A percentile compares a stretch with the other conserved stretches of the same genome.
phyloP scores from a whole-genome alignment of 1,284 basidiomycete genomes.

The Malassezia arunalokei region DNA sequence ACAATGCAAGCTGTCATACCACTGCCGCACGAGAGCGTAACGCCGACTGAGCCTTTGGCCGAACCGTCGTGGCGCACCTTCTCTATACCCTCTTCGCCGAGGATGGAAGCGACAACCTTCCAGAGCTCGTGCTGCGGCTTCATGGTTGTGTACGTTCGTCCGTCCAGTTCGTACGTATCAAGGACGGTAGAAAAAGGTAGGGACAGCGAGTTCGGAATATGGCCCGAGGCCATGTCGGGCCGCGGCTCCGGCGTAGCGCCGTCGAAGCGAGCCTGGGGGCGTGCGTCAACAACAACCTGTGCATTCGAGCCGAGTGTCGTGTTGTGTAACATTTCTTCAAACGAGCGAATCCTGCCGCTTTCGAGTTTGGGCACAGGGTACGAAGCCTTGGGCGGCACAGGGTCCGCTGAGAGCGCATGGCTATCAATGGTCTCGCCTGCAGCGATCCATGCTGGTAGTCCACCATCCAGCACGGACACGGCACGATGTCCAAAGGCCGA shows the following conservation, averaged over 20 bases:
- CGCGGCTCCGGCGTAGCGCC: slow-evolving; percentile 81
- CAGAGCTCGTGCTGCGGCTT: slow-evolving; percentile 41
- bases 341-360: slow-evolving; percentile 55
- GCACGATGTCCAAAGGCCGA: slow-evolving; percentile 35
- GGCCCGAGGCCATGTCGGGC: slow-evolving; percentile 72
- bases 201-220: slow-evolving; percentile 76
- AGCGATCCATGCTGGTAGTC: slow-evolving; percentile 36
- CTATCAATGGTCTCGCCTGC: slow-evolving; percentile 22
- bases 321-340: slow-evolving; percentile 70
- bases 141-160: slow-evolving; percentile 43
- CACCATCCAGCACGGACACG: slow-evolving; percentile 39
- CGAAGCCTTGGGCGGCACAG: not conserved
- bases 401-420: slow-evolving; percentile 14
- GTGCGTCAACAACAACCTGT: slow-evolving; percentile 75
- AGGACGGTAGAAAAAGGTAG: slow-evolving; percentile 74
- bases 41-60: slow-evolving; percentile 18
- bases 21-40: slow-evolving; percentile 44
- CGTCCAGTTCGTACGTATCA: slow-evolving; percentile 48
- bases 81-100: slow-evolving; percentile 46
- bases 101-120: slow-evolving; percentile 54
- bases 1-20: slow-evolving; percentile 93
- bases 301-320: slow-evolving; percentile 52
- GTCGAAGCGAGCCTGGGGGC: slow-evolving; percentile 59
- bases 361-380: slow-evolving; percentile 53
- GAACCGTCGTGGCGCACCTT: slow-evolving; percentile 35